These are phyloP conservation scores for Kodamaea restingae DNA, from an alignment of 805 yeast genomes.

Conservation along the genomic window DNA sequence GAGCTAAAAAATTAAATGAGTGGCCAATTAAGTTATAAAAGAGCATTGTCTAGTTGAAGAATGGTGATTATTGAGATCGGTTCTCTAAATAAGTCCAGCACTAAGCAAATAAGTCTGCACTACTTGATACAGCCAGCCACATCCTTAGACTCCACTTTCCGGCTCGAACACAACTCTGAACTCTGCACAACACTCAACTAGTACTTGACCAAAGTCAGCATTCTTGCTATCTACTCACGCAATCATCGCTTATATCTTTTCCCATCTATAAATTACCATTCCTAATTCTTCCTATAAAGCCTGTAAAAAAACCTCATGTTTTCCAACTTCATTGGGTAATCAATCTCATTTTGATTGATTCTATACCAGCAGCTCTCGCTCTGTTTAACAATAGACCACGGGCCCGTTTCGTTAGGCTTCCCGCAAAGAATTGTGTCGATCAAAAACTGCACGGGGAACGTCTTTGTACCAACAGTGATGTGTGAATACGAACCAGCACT, in stretches of 20 bases:
- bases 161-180: too few relatives aligned
- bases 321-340: constrained; percentile 67
- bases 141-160: too few relatives aligned
- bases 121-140: too few relatives aligned
- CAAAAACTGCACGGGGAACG: constrained; percentile 77
- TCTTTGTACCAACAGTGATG: constrained; percentile 68
- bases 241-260: neutral
- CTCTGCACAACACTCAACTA: too few relatives aligned
- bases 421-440: constrained; percentile 70
- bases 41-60: too few relatives aligned
- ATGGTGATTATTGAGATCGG: too few relatives aligned
- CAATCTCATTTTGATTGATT: constrained; percentile 42
- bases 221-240: neutral
- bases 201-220: too few relatives aligned
- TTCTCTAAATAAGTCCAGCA: too few relatives aligned
- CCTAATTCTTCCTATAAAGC: constrained; percentile 51
- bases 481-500: constrained; percentile 90
- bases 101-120: too few relatives aligned
- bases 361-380: constrained; percentile 85
- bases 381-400: constrained; percentile 63
- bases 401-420: constrained; percentile 39
- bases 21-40: neutral
- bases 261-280: too few relatives aligned
- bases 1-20: neutral
- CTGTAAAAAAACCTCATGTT: constrained; percentile 86